phyloP scores from a whole-genome alignment of 139 green algal species.

The Chlamydomonas eustigma region DNA sequence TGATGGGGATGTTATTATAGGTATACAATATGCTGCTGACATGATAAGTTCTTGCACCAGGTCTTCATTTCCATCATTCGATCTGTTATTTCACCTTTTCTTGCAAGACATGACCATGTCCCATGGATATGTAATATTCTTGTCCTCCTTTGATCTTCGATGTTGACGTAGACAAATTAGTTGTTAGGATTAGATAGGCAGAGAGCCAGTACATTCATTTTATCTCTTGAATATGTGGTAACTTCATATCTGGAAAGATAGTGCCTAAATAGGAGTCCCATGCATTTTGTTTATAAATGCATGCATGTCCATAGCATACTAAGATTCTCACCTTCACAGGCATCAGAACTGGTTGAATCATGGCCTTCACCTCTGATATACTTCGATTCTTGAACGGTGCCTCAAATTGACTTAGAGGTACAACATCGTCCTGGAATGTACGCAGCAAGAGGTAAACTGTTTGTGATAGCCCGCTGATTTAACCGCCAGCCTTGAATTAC shows the following conservation, averaged over 20 bases:
- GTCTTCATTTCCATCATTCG: neutral
- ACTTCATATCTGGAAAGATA: no score
- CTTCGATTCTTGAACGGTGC: neutral
- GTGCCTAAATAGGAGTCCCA: no score
- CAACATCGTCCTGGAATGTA: slow-evolving; percentile 10
- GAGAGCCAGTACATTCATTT: no score
- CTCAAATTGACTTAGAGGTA: neutral
- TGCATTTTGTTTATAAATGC: no score
- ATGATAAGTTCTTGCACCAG: neutral
- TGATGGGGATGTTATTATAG: neutral
- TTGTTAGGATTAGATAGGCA: no score
- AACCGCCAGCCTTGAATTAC: no score
- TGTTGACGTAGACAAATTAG: no score
- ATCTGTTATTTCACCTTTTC: neutral
- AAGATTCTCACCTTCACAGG: neutral
- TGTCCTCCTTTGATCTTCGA: neutral
- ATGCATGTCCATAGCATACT: no score
- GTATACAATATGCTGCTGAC: neutral
- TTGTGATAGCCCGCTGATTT: no score
- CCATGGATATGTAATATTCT: slow-evolving; percentile 13
- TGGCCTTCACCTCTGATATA: slow-evolving; percentile 6
- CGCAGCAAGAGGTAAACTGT: no score
- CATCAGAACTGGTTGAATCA: neutral
- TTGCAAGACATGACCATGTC: slow-evolving; percentile 1
- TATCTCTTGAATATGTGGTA: no score